A percentile compares a stretch with the other conserved stretches of the same genome.
Evolutionary conservation across 768 basidiomycete genomes (phyloP).

Genomic region (Gymnopilus junonius): DNA sequence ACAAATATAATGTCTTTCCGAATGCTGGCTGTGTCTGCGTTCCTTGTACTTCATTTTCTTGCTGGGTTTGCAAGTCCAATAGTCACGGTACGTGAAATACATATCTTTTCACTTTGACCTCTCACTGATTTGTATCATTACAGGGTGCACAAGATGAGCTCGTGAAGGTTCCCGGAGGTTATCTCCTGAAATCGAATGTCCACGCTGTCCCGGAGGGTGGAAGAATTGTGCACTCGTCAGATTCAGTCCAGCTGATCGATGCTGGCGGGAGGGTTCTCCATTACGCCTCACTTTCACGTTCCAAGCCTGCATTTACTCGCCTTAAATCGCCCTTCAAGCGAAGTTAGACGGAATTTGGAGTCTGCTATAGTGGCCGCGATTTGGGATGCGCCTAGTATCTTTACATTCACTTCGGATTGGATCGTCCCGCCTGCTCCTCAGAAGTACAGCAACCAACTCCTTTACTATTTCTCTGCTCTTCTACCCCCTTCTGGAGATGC

Average conservation of each 20-base stretch:
- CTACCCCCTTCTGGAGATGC: not conserved
- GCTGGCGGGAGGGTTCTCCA: slow-evolving; percentile 1
- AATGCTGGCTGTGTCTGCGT: not conserved
- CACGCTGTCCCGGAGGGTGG: slow-evolving; percentile 3
- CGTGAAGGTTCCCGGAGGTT: not conserved
- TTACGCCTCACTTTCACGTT: not conserved
- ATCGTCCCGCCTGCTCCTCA: not conserved
- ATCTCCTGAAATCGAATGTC: not conserved
- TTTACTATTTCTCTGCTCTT: slow-evolving; percentile 3
- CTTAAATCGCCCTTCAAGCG: not conserved
- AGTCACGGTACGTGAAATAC: not conserved
- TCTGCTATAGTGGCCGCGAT: not conserved
- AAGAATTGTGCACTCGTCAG: not conserved
- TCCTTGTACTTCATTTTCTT: not conserved
- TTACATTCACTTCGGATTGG: not conserved
- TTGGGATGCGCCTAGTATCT: not conserved
- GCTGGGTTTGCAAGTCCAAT: not conserved
- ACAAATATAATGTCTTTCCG: not conserved
- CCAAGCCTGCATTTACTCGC: not conserved
- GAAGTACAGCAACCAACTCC: not conserved
- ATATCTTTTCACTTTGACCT: not conserved
- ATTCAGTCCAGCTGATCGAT: not conserved
- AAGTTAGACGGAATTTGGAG: not conserved
- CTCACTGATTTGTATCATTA: not conserved
- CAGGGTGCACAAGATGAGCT: not conserved